Conservation (phyloP, 148 eudicot genomes). For the Rhododendron simsii region DNA sequence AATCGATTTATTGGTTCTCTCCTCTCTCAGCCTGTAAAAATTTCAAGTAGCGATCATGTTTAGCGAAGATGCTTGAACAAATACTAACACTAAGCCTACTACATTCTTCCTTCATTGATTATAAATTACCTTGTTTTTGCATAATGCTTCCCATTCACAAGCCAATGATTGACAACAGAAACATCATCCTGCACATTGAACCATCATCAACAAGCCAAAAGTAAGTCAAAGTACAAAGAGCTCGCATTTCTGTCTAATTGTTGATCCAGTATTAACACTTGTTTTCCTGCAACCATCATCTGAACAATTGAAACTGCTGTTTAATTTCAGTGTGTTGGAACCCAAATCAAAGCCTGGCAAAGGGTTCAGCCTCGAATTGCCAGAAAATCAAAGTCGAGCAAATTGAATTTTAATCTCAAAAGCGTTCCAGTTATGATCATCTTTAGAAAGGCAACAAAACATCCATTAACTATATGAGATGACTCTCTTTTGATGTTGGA, state of each 20-base stretch:
- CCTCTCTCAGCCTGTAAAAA: background rate
- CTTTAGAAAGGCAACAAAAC: background rate
- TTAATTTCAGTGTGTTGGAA: background rate
- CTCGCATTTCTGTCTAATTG: background rate
- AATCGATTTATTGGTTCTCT: background rate
- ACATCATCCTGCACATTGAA: conserved; percentile 76
- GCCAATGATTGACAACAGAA: conserved; percentile 85
- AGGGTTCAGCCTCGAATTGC: background rate
- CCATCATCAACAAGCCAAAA: background rate
- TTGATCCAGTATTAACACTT: background rate
- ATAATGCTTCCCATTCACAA: conserved; percentile 87
- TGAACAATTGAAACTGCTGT: background rate
- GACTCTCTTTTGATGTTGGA: background rate
- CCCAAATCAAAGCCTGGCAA: background rate
- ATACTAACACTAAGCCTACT: background rate
- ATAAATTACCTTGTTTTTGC: conserved; percentile 70
- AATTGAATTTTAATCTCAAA: background rate
- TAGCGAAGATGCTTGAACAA: background rate
- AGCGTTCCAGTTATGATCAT: background rate
- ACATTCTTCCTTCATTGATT: background rate
- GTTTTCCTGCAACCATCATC: background rate
- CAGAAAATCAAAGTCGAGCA: background rate
- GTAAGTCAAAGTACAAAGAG: background rate
- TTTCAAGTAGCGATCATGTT: background rate
- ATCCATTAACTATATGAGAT: background rate